Percentiles rank a stretch among this genome's conserved stretches.
These are phyloP conservation scores for Fusarium nematophilum DNA, from an alignment of 2,329 filamentous ascomycete genomes.

Conservation along the genomic window DNA sequence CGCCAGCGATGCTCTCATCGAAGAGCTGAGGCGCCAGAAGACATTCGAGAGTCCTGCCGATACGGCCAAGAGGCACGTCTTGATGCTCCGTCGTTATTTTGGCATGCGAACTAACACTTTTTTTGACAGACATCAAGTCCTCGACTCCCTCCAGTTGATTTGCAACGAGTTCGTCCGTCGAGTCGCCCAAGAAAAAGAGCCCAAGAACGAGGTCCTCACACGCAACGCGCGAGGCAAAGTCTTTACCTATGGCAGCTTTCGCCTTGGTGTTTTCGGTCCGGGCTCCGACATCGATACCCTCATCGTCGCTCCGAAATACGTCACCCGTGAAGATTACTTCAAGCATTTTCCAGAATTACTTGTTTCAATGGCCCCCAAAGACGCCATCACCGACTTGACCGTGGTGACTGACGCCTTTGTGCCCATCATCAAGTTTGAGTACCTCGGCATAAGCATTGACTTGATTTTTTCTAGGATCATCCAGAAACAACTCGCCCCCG, in stretches of 20 bases:
- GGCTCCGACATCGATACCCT: conserved; percentile 98
- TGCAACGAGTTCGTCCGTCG: conserved; percentile 87
- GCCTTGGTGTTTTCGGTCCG: conserved; percentile 92
- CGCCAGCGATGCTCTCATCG: conserved; percentile 81
- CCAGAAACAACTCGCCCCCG: conserved; percentile 74
- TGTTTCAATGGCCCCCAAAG: conserved; percentile 77
- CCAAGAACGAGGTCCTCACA: conserved; percentile 78
- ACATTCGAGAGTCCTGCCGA: conserved; percentile 90
- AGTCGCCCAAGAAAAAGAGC: conserved; percentile 78
- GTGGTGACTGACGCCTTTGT: conserved; percentile 92
- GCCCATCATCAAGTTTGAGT: conserved; percentile 97
- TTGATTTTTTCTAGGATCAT: conserved; percentile 86
- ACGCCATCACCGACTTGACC: conserved; percentile 86
- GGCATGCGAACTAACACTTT: conserved; percentile 14
- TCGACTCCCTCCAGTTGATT: conserved; percentile 81
- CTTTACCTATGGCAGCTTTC: conserved; percentile 96
- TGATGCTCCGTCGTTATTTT: background rate
- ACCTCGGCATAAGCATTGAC: conserved; percentile 92
- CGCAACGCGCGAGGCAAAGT: conserved; percentile 91
- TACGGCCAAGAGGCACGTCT: conserved; percentile 79
- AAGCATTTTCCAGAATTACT: conserved; percentile 85
- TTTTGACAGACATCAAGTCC: conserved; percentile 61
- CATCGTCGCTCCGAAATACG: conserved; percentile 89
- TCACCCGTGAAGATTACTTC: conserved; percentile 92
- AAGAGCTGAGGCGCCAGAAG: conserved; percentile 87